Base-by-base conservation (phyloP, 768 basidiomycete genomes). In the Kwoniella bestiolae region DNA sequence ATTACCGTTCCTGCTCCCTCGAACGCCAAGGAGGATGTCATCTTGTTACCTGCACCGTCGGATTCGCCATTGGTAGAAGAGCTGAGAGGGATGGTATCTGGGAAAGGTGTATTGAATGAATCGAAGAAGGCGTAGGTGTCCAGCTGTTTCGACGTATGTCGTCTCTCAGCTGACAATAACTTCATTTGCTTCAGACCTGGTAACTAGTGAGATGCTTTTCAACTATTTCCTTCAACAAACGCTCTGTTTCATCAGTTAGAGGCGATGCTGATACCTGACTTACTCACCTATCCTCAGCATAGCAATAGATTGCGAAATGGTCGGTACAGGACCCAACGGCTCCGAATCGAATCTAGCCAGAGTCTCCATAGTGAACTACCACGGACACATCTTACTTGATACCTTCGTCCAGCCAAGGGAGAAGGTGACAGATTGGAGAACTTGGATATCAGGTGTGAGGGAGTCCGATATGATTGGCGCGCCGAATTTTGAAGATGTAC, bases 241-340 rank as follows among this genome's bases (percentile, higher is more conserved):
- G n/a, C 34, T 11, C 53, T 67, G 4, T 28, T 45, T 51, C 5
- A 34, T 52, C 55, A 47, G 45, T 50, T 60, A 50, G 23, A 63
- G 45, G 52, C 21, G 59, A 12, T 41, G 29, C 26, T 44, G n/a
- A 12, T 4, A 50, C 16, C 47, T 60, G 16, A 45, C 21, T 50
- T 16, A n/a, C 56, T 49, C 32, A 6, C 23, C n/a, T 86, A 74
- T 90, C n/a, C n/a, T n/a, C n/a, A 90, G 75, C 68, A 82, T 96
- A 46, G 88, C 92, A 0, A 83, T 99, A 29, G 95, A 99, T 81
- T 98, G 95, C 73, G 95, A 98, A 81, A 96, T 98, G 93, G 94
- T 98, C 11, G 94, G 94, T 4, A 86, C 95, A n/a, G 93, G 93
- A 0, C 84, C 87, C n/a, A 85, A 88, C 35, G 92, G 91, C 23